Evolutionary conservation across 1,139 yeast species (phyloP), one percentile per base, ranked within the genome.

Genomic region (Geotrichum bryndzae): DNA sequence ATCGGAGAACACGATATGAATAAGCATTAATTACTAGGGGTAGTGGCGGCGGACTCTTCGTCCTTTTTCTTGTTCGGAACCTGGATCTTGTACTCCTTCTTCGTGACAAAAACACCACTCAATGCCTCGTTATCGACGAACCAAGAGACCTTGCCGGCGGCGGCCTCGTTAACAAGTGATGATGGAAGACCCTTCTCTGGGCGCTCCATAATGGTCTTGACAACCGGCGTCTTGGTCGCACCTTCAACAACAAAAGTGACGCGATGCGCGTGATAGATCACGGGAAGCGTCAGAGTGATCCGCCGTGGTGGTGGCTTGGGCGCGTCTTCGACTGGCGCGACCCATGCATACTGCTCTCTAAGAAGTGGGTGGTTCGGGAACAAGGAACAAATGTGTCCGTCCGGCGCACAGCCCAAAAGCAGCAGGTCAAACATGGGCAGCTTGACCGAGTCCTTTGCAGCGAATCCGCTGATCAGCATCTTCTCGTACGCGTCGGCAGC

Each of bases 161-260:
- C 97, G 46, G 91, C 90, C 75, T 91, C 98, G 73, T 92, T 92
- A 65, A 94, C 97, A 63, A 94, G 87, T 64, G 96, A 86, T 65
- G 96, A 88, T 29, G 99, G 99, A 66, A 94, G 82, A 0, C 97
- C 97, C 77, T 91, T 91, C 72, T 94, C 99, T 3, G 98, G 97
- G 71, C 97, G 84, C 77, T 94, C 98, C 94, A 94, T 90, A 63
- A 94, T 94, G 6, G 88, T 89, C 73, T 91, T 87, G 74, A 94
- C 84, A 63, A 94, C 87, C 6, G 97, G 96, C 5, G 97, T 97
- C 77, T 94, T 94, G 33, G 96, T 90, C 58, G 95, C 85, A 68
- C 97, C 98, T 79, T 91, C 97, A 22, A 92, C 97, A 53, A 91
- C 97, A 74, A 91, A 92, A 0, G 96, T 86, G 41, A 92, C 96